These are phyloP conservation scores for Auriculariales sp. DNA, from an alignment of 768 basidiomycete species.

Conservation along the genomic window DNA sequence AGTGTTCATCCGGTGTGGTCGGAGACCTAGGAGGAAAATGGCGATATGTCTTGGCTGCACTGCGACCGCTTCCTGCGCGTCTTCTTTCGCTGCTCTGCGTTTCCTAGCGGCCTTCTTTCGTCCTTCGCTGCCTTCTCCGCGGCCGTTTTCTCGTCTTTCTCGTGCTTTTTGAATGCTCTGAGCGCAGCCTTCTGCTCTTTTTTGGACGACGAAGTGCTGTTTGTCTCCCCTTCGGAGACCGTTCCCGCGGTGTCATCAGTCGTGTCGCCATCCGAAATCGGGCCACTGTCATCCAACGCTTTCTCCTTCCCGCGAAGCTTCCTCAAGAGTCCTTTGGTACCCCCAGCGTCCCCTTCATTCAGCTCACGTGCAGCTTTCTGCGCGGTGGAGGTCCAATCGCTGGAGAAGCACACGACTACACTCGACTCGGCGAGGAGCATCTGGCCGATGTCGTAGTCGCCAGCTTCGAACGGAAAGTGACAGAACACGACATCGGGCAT, in stretches of 20 bases:
- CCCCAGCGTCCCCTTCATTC: neutral
- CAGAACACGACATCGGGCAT: slow-evolving; percentile 53
- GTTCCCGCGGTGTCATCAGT: neutral
- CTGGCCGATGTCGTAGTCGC: slow-evolving; percentile 48
- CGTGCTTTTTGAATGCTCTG: neutral
- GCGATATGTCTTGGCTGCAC: slow-evolving; percentile 37
- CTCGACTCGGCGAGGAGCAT: slow-evolving; percentile 12
- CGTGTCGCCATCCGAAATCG: neutral
- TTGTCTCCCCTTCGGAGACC: neutral
- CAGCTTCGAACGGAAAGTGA: slow-evolving; percentile 48
- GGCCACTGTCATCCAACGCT: neutral
- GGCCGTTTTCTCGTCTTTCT: neutral
- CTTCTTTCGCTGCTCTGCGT: neutral
- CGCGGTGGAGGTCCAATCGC: neutral
- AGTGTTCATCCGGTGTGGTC: slow-evolving; percentile 37
- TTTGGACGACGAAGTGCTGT: no score
- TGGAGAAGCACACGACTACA: neutral
- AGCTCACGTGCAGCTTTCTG: neutral
- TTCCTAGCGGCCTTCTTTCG: slow-evolving; percentile 1
- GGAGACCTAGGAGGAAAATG: slow-evolving; percentile 39
- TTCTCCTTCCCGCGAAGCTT: neutral
- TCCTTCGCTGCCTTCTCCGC: slow-evolving; percentile 1
- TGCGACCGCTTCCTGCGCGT: neutral
- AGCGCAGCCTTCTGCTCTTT: neutral
- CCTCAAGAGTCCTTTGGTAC: neutral